A percentile compares a stretch with the other conserved stretches of the same genome.
These are phyloP conservation scores for Mycena galericulata DNA, from an alignment of 768 basidiomycete species.

Conservation along the genomic window DNA sequence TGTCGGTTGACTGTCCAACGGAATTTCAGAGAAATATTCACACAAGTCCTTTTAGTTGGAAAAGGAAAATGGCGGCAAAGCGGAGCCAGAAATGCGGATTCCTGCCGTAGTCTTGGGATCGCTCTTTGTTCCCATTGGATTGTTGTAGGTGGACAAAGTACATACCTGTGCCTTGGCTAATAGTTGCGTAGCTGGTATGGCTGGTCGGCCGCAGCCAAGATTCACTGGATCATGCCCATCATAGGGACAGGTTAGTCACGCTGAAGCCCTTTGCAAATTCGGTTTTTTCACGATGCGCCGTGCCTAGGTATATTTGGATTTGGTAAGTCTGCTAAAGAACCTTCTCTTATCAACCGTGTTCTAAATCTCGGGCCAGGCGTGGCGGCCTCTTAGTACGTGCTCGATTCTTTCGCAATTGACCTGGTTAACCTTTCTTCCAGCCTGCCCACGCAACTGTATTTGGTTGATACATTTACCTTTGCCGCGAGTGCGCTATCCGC, in stretches of 20 bases:
- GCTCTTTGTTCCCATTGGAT: conserved; percentile 61
- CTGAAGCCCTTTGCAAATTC: neutral
- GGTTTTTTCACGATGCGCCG: neutral
- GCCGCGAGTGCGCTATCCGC: conserved; percentile 76
- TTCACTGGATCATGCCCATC: conserved; percentile 82
- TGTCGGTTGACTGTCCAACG: conserved; percentile 39
- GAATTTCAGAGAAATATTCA: neutral
- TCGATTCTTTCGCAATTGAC: conserved; percentile 23
- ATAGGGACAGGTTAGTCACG: conserved; percentile 55
- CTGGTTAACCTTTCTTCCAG: conserved; percentile 43
- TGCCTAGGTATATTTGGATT: conserved; percentile 59
- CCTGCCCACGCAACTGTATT: conserved; percentile 74
- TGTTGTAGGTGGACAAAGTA: conserved; percentile 51
- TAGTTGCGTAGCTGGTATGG: conserved; percentile 74
- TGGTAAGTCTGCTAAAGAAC: conserved; percentile 45
- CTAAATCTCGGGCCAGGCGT: conserved; percentile 54
- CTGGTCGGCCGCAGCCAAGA: conserved; percentile 71
- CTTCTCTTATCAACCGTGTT: neutral
- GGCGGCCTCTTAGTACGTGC: conserved; percentile 66
- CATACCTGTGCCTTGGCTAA: neutral
- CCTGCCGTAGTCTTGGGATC: conserved; percentile 65
- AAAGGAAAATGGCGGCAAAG: conserved; percentile 55
- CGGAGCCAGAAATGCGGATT: conserved; percentile 67
- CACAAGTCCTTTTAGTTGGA: conserved; percentile 40
- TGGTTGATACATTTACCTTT: conserved; percentile 75